Conservation (phyloP, 2,329 filamentous ascomycete species). For the Phyllosticta capitalensis region DNA sequence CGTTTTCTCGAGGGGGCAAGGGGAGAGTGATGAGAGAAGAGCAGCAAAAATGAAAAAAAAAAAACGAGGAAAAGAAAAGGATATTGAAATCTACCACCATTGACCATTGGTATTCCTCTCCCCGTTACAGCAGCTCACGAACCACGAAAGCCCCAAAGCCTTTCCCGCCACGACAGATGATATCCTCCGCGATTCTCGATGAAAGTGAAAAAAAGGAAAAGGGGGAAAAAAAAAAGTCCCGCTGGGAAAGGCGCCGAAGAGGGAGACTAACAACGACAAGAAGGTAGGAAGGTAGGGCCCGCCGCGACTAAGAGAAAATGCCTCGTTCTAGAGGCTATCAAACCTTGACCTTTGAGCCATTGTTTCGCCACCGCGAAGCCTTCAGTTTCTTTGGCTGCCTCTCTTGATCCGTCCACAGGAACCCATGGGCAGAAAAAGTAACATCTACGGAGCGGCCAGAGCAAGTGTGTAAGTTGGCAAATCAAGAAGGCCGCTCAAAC, state of each 20-base stretch:
- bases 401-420: constrained; percentile 2
- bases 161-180: constrained; percentile 7
- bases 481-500: constrained; percentile 6
- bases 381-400: constrained; percentile 10
- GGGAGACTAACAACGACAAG: constrained; percentile 11
- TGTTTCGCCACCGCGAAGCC: not conserved
- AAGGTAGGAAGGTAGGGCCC: constrained; percentile 13
- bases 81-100: constrained; percentile 12
- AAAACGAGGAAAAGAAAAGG: constrained; percentile 7
- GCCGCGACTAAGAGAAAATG: constrained; percentile 15
- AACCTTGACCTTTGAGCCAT: not conserved
- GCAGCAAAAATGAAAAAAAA: not conserved
- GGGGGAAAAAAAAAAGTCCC: not conserved
- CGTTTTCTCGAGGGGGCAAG: constrained; percentile 1
- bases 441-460: constrained; percentile 10
- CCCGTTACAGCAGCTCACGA: constrained; percentile 8
- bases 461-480: constrained; percentile 3
- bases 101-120: constrained; percentile 12
- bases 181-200: constrained; percentile 6
- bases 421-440: constrained; percentile 6
- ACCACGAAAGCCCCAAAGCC: constrained; percentile 7
- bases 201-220: not conserved
- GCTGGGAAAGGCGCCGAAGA: constrained; percentile 8
- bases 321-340: not conserved
- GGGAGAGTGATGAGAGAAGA: not conserved